A percentile compares a stretch with the other conserved stretches of the same genome.
phyloP scores from a whole-genome alignment of 2,329 filamentous ascomycete genomes.

The Aschersonia sp. region DNA sequence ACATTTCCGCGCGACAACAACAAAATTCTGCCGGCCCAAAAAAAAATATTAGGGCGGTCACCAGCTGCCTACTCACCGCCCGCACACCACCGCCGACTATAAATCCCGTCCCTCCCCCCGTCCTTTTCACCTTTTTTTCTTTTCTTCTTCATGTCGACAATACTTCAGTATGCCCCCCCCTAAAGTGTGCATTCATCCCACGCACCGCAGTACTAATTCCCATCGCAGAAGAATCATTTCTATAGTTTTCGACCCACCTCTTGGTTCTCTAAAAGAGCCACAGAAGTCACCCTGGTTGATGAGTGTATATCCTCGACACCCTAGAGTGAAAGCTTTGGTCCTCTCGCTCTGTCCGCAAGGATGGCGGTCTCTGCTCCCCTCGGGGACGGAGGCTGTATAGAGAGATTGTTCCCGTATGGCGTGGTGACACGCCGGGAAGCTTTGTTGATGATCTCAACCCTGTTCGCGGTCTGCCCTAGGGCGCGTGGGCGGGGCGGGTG shows the following conservation, averaged over 20 bases:
- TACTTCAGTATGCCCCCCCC: constrained; percentile 37
- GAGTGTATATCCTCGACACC: constrained; percentile 73
- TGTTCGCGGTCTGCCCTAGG: constrained; percentile 56
- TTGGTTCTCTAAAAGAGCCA: constrained; percentile 87
- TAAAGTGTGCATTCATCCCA: constrained; percentile 7
- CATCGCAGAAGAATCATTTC: constrained; percentile 71
- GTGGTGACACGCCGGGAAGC: constrained; percentile 5
- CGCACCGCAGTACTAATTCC: constrained; percentile 4
- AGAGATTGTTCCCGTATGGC: constrained; percentile 37
- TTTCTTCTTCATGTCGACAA: constrained; percentile 48
- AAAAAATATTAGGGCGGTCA: neutral
- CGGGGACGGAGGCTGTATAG: constrained; percentile 46
- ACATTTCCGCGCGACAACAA: neutral
- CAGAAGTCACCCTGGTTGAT: constrained; percentile 94
- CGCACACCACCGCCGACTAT: constrained; percentile 16
- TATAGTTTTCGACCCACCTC: constrained; percentile 86
- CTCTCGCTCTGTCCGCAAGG: constrained; percentile 48
- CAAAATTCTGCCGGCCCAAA: neutral
- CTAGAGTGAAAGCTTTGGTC: constrained; percentile 66
- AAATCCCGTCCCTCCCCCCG: constrained; percentile 18
- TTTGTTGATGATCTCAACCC: constrained; percentile 80
- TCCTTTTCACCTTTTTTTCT: constrained; percentile 24
- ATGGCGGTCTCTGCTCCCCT: constrained; percentile 31
- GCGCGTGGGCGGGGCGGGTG: constrained; percentile 65
- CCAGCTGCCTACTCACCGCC: constrained; percentile 1